Evolutionary conservation across 1,284 basidiomycete species (phyloP), one percentile per base, ranked within the genome.

Genomic region (Testicularia cyperi): DNA sequence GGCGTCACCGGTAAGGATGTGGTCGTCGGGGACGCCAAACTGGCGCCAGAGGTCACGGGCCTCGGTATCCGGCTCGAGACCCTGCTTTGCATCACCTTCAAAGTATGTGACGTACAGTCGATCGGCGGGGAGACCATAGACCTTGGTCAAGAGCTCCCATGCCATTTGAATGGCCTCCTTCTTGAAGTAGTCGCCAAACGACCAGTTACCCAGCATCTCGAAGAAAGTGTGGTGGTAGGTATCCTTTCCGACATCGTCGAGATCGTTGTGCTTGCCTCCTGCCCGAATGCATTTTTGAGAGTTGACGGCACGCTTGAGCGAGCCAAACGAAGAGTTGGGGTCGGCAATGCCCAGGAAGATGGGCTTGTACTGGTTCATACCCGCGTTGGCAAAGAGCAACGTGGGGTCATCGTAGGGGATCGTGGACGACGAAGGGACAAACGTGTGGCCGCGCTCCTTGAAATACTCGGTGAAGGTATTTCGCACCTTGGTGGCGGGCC

Each of bases 201-300:
- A 96, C 94, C 94, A 98, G 79, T 98, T 98, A 32, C 94, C 94
- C 58, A 98, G 80, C 94, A 98, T 98, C 80, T 98, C 94, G 75
- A 98, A 98, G 81, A 98, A 98, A 3, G 95, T 98, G 78, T 96
- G 82, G 72, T 83, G 90, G 76, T 92, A 92, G 2, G 88, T 90
- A 77, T 98, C 94, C 79, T 94, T 95, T 36, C 94, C 94, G 46
- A 98, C 94, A 78, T 98, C 94, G 77, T 98, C 95, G 43, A 98
- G 82, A 79, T 98, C 92, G 70, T 98, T 98, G 79, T 98, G 94
- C 79, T 98, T 98, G 71, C 94, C 94, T 44, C 94, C 94, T 5
- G 94, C 94, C 57, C 94, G 85, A 65, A 98, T 98, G 78, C 95
- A 98, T 79, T 91, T 98, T 78, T 98, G 94, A 44, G 85, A 88